These are phyloP conservation scores for Plasmodium adleri DNA, from an alignment of 169 alveolate species.

Conservation along the genomic window DNA sequence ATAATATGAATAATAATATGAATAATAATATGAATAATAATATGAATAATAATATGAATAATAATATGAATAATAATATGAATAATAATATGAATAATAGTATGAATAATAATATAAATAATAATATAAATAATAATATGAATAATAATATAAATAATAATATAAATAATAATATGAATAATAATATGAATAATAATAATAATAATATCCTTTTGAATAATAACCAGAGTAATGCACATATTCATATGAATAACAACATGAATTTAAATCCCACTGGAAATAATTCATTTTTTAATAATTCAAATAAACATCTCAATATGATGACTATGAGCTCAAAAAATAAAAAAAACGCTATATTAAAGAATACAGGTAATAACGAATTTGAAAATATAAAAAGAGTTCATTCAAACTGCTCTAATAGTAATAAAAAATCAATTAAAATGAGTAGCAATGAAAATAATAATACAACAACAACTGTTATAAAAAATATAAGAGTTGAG, in stretches of 20 bases:
- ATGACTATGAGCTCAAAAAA: neutral
- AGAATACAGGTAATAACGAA: neutral
- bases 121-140: neutral
- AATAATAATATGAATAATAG: neutral
- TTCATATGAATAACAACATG: neutral
- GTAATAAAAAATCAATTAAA: conserved; percentile 1
- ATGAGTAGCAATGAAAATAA: conserved; percentile 2
- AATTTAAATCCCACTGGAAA: neutral
- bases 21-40: neutral
- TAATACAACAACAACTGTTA: neutral
- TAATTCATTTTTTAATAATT: neutral
- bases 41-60: neutral
- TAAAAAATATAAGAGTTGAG: conserved; percentile 44
- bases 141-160: neutral
- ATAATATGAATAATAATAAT: neutral
- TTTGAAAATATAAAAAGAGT: conserved; percentile 10
- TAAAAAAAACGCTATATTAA: neutral
- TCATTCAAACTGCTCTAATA: neutral
- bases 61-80: neutral
- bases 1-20: neutral
- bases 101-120: neutral
- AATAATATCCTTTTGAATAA: neutral
- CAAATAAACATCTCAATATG: neutral
- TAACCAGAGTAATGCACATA: neutral
- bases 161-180: neutral